Evolutionary conservation across 352 stramenopile species (phyloP).

Genomic region (Globisporangium paddicum): DNA sequence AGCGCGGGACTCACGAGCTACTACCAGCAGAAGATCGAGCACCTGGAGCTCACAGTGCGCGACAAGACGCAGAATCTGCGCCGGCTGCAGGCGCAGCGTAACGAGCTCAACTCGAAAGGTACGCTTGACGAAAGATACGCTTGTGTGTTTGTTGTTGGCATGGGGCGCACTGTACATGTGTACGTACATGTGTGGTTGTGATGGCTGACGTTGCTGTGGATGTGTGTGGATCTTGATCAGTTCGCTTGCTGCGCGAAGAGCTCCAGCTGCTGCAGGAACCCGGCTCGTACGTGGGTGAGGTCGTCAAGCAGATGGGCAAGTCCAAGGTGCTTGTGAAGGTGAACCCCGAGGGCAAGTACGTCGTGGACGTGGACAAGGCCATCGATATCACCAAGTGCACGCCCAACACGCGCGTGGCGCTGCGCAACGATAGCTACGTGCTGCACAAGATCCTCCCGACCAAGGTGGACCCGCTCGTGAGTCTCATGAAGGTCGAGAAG

Average conservation of each 20-base stretch:
- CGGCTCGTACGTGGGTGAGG: constrained; percentile 98
- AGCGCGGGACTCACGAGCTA: constrained; percentile 81
- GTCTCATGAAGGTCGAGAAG: constrained; percentile 98
- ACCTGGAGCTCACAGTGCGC: constrained; percentile 91
- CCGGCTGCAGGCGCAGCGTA: constrained; percentile 98
- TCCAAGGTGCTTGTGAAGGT: constrained; percentile 99
- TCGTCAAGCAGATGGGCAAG: constrained; percentile 99
- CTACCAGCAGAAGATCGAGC: constrained; percentile 95
- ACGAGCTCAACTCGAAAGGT: constrained; percentile 99
- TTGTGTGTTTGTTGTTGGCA: too few species aligned
- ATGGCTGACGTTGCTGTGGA: not conserved
- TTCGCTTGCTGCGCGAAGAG: constrained; percentile 98
- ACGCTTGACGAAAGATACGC: not conserved
- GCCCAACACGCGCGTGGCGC: constrained; percentile 97
- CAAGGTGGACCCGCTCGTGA: constrained; percentile 94
- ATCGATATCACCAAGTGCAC: constrained; percentile 96
- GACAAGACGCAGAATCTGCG: constrained; percentile 96
- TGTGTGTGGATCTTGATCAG: constrained; percentile 25
- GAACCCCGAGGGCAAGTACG: constrained; percentile 99
- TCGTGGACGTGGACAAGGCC: constrained; percentile 98
- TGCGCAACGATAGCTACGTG: constrained; percentile 99
- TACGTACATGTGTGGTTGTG: not conserved
- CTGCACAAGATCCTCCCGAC: constrained; percentile 99
- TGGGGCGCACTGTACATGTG: not conserved
- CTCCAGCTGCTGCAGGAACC: constrained; percentile 98